Evolutionary conservation across 2,329 filamentous ascomycete species (phyloP).

Genomic region (Mycocentrospora acerina): DNA sequence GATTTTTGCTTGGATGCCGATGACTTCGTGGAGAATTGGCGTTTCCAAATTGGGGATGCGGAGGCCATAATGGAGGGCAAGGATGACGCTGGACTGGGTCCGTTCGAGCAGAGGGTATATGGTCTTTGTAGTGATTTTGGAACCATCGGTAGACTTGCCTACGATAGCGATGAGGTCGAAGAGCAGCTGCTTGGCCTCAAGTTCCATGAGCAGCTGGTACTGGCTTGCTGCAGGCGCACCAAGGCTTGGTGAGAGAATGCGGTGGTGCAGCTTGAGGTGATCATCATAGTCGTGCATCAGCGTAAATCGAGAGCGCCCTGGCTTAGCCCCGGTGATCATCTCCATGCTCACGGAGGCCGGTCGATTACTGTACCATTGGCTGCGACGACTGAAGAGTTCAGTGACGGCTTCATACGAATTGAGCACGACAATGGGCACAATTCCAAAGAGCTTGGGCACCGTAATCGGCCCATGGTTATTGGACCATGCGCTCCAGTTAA

Average conservation of each 20-base stretch:
- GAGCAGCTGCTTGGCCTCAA: constrained; percentile 10
- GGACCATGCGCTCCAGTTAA: constrained; percentile 10
- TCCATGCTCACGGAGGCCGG: constrained; percentile 13
- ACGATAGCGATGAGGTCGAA: constrained; percentile 5
- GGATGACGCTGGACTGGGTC: constrained; percentile 11
- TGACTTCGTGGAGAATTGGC: constrained; percentile 8
- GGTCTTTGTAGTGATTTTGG: constrained; percentile 5
- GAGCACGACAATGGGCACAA: constrained; percentile 11
- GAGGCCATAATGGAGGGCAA: constrained; percentile 12
- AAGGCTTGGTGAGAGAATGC: constrained; percentile 10
- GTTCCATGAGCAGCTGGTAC: constrained; percentile 10
- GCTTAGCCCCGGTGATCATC: constrained; percentile 10
- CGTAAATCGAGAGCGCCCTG: constrained; percentile 10
- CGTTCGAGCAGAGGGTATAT: constrained; percentile 9
- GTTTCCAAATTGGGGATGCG: constrained; percentile 7
- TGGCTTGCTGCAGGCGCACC: constrained; percentile 7
- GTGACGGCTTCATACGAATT: constrained; percentile 11
- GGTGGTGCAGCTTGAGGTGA: constrained; percentile 10
- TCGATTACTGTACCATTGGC: constrained; percentile 11
- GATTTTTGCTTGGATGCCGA: constrained; percentile 6
- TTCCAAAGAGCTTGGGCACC: constrained; percentile 7
- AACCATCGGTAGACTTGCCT: constrained; percentile 3
- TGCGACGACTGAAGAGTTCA: constrained; percentile 12
- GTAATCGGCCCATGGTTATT: constrained; percentile 8
- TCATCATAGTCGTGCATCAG: constrained; percentile 15